A percentile compares a stretch with the other conserved stretches of the same genome.
Evolutionary conservation across 2,329 filamentous ascomycete species (phyloP).

Genomic region (Geosmithia flava): DNA sequence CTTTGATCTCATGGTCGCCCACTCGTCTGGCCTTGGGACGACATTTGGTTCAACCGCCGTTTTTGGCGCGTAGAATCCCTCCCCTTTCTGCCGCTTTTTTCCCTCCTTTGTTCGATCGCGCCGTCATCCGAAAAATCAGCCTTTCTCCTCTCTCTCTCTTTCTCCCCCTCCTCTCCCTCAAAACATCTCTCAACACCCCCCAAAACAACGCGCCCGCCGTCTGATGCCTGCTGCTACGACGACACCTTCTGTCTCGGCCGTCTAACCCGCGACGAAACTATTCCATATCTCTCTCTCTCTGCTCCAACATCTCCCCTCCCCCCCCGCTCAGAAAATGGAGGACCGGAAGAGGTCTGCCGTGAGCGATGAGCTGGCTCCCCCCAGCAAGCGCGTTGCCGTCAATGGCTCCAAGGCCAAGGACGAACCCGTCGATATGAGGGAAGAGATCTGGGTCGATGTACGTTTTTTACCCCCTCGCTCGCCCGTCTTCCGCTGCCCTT

Average conservation of each 20-base stretch:
- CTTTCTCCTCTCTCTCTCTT: constrained; percentile 10
- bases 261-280: constrained; percentile 57
- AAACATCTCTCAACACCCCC: not conserved
- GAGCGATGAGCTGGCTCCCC: constrained; percentile 74
- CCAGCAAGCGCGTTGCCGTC: constrained; percentile 81
- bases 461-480: constrained; percentile 27
- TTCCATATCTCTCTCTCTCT: constrained; percentile 6
- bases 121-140: not conserved
- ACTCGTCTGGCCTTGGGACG: constrained; percentile 17
- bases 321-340: constrained; percentile 78
- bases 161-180: constrained; percentile 4
- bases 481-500: not conserved
- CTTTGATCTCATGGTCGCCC: constrained; percentile 22
- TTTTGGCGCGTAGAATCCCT: constrained; percentile 1
- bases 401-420: constrained; percentile 59
- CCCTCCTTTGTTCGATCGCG: not conserved
- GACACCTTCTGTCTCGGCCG: constrained; percentile 49
- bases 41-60: constrained; percentile 19
- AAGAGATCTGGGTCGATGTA: constrained; percentile 53
- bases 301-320: not conserved
- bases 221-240: constrained; percentile 83
- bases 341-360: constrained; percentile 94
- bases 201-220: constrained; percentile 23
- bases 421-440: constrained; percentile 41
- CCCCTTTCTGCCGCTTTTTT: constrained; percentile 1